Evolutionary conservation across 352 stramenopile species (phyloP).

Genomic region (Phytophthora hybrid): DNA sequence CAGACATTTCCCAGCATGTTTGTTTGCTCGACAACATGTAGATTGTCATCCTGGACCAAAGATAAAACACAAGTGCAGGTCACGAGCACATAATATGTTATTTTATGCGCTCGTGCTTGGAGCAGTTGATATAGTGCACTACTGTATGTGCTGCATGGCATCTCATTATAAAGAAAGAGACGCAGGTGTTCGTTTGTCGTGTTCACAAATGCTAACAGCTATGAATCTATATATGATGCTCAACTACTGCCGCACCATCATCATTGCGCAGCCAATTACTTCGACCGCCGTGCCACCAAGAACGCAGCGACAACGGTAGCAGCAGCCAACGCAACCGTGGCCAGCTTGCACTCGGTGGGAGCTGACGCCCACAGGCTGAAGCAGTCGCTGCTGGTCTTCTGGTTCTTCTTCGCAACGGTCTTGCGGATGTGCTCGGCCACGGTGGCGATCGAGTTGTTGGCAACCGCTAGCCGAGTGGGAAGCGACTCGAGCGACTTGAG

Average conservation of each 20-base stretch:
- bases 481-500: conserved; percentile 80
- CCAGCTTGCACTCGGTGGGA: conserved; percentile 38
- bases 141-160: no score
- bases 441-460: conserved; percentile 66
- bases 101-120: no score
- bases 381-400: conserved; percentile 28
- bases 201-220: no score
- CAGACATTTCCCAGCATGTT: no score
- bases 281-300: conserved; percentile 57
- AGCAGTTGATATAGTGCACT: no score
- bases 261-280: conserved; percentile 22
- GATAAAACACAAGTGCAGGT: no score
- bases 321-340: conserved; percentile 46
- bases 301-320: conserved; percentile 45
- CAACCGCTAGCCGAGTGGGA: conserved; percentile 67
- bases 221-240: neutral
- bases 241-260: neutral
- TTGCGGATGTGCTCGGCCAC: conserved; percentile 72
- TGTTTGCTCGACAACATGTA: no score
- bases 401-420: conserved; percentile 38
- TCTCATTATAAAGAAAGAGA: no score
- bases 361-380: conserved; percentile 21
- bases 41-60: no score
- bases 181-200: no score
- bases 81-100: no score